phyloP scores from a whole-genome alignment of 164 flowering plant genomes.

The Magnolia kwangsiensis region DNA sequence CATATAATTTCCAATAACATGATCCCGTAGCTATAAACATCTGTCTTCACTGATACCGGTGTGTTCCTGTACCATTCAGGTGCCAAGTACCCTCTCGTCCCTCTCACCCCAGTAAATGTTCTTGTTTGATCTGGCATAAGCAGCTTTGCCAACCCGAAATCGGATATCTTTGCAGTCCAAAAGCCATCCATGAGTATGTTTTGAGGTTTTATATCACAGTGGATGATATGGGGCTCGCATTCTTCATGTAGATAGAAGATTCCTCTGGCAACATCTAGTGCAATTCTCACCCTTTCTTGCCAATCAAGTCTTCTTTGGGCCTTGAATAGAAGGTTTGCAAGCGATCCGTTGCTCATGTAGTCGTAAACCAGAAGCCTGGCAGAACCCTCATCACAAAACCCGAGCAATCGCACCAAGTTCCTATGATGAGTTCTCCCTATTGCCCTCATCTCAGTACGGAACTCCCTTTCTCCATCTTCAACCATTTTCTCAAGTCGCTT shows the following conservation, averaged over 20 bases:
- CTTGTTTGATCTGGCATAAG: constrained; percentile 13
- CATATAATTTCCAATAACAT: constrained; percentile 27
- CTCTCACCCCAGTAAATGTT: constrained; percentile 10
- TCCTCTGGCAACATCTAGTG: constrained; percentile 19
- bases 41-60: constrained; percentile 30
- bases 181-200: constrained; percentile 21
- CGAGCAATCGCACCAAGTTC: constrained; percentile 19
- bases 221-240: constrained; percentile 17
- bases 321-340: constrained; percentile 16
- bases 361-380: constrained; percentile 20
- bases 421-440: constrained; percentile 25
- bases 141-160: constrained; percentile 20
- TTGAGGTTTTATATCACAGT: constrained; percentile 24
- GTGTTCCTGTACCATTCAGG: constrained; percentile 21
- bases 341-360: constrained; percentile 20
- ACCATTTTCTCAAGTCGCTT: constrained; percentile 14
- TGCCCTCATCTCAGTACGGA: constrained; percentile 15
- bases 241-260: constrained; percentile 21
- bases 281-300: constrained; percentile 15
- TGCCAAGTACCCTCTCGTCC: constrained; percentile 21
- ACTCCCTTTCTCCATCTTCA: constrained; percentile 22
- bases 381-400: constrained; percentile 14
- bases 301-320: constrained; percentile 11
- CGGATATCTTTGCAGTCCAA: constrained; percentile 20
- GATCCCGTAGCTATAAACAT: constrained; percentile 38